Evolutionary conservation across 2,329 filamentous ascomycete species (phyloP), one percentile per base, ranked within the genome.

Genomic region (Monosporascus sp.): DNA sequence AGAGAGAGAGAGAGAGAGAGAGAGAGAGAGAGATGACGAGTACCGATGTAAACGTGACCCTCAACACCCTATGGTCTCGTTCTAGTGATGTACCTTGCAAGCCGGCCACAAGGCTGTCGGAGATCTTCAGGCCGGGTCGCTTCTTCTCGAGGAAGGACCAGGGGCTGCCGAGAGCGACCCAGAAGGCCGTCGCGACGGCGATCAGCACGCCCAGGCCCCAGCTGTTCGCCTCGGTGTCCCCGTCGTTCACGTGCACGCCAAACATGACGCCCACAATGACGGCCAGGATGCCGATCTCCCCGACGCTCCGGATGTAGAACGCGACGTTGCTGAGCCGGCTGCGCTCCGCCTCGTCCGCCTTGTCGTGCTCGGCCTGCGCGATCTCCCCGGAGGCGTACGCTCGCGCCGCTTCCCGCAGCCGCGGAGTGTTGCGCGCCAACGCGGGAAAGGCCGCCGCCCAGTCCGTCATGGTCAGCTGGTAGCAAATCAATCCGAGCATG

Each of bases 111-210:
- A n/a, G n/a, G 24, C 66, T 67, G 2, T 61, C 56, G 0, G 72
- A 72, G 3, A 74, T 65, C 54, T 65, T 59, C 53, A 72, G 80
- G 0, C 85, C 85, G 0, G 85, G 83, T 2, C 85, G 75, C 34
- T 76, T 73, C 69, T 87, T 86, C 61, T 88, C 85, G 5, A 85
- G 60, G 3, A 84, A 50, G 61, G 88, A 88, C 85, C 85, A 88
- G 0, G 85, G 84, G 5, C 88, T 67, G 0, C 84, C 82, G 24
- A 87, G 73, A 0, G 83, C 68, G 7, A 88, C 65, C 85, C 85
- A 88, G 48, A 84, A 76, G 1, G 80, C 84, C 0, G 81, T 84
- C 1, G 78, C 81, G 60, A 87, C 87, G 0, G 85, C 83, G 50
- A 88, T 83, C 11, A 87, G 73, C 0, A 87, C 84, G 6, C 78